A percentile compares a stretch with the other conserved stretches of the same genome.
Evolutionary conservation across 805 yeast genomes (phyloP).

Genomic region (Candida berthetii): DNA sequence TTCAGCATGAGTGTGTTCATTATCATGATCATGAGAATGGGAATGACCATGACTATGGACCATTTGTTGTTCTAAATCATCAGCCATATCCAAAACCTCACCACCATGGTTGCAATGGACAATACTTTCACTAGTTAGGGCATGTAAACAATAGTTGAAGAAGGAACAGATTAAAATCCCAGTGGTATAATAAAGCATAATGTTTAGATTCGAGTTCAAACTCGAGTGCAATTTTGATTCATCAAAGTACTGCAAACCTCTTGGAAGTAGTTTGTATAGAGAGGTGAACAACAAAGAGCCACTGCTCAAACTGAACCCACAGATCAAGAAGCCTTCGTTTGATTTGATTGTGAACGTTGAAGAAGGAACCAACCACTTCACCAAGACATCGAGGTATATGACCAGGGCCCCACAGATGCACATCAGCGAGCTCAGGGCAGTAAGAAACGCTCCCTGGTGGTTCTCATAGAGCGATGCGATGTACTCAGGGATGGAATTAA

Average conservation of each 20-base stretch:
- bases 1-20: constrained; percentile 1
- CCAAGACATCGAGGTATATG: constrained; percentile 55
- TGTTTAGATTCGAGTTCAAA: constrained; percentile 25
- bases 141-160: constrained; percentile 64
- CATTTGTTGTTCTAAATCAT: too few species aligned
- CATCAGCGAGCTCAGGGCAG: constrained; percentile 58
- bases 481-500: too few species aligned
- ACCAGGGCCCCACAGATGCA: constrained; percentile 68
- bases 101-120: constrained; percentile 81
- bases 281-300: constrained; percentile 84
- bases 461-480: too few species aligned
- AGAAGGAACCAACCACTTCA: constrained; percentile 35
- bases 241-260: constrained; percentile 41
- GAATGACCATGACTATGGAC: constrained; percentile 12
- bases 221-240: constrained; percentile 12
- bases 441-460: constrained; percentile 63
- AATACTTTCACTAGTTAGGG: constrained; percentile 71
- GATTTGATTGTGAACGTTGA: constrained; percentile 47
- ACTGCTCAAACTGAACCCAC: constrained; percentile 69
- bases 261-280: constrained; percentile 72
- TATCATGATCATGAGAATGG: constrained; percentile 6
- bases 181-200: constrained; percentile 39
- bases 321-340: constrained; percentile 61
- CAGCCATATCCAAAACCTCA: too few species aligned
- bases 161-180: constrained; percentile 60